Percentiles rank a stretch among this genome's conserved stretches.
Conservation (phyloP, 2,329 filamentous ascomycete species). For the Cladosporium sp. region DNA sequence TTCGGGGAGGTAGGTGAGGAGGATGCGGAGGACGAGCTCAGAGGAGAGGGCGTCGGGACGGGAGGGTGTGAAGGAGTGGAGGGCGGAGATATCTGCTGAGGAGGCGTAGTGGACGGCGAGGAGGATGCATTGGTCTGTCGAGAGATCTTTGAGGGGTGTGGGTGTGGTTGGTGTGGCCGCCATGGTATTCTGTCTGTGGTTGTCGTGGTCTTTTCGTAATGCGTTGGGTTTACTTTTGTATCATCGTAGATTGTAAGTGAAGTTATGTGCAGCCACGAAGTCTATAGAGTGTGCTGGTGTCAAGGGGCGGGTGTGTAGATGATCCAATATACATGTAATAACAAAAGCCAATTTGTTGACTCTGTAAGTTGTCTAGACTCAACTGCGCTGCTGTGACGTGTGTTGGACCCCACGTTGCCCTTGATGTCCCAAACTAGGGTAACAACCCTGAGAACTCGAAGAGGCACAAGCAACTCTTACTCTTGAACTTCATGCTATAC, state of each 20-base stretch:
- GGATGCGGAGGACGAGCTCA: slow-evolving; percentile 68
- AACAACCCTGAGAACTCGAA: not conserved
- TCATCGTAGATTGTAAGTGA: not conserved
- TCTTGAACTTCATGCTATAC: not conserved
- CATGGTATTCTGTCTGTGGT: not conserved
- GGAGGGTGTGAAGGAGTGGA: slow-evolving; percentile 62
- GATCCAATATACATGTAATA: not conserved
- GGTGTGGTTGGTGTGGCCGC: slow-evolving; percentile 5
- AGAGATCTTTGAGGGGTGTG: slow-evolving; percentile 46
- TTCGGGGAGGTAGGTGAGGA: slow-evolving; percentile 78
- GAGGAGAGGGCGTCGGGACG: slow-evolving; percentile 61
- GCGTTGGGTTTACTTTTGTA: not conserved
- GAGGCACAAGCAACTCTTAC: not conserved
- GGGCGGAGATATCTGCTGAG: slow-evolving; percentile 63
- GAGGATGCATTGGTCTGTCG: slow-evolving; percentile 69
- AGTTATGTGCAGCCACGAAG: not conserved
- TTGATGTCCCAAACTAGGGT: no score
- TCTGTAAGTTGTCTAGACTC: not conserved
- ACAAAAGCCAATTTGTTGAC: not conserved
- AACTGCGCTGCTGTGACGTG: not conserved
- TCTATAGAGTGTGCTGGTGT: not conserved
- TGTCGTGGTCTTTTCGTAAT: not conserved
- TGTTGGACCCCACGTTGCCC: not conserved
- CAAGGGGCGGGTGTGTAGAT: not conserved
- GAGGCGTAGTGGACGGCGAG: slow-evolving; percentile 71